These are phyloP conservation scores for Aphanomyces euteiches DNA, from an alignment of 352 stramenopile species.

Conservation along the genomic window DNA sequence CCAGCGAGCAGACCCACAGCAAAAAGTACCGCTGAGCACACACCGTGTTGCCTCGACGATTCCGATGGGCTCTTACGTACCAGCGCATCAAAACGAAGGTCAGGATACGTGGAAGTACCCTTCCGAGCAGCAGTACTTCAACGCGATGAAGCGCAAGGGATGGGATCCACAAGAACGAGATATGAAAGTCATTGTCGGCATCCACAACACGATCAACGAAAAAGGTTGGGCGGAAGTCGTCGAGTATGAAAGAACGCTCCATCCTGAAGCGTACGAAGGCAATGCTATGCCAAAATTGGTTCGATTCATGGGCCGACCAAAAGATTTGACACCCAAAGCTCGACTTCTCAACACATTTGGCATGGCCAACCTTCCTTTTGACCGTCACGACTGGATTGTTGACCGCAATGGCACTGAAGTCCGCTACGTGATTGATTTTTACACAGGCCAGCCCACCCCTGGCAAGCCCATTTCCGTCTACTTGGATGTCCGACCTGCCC, in stretches of 20 bases:
- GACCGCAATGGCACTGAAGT: slow-evolving; percentile 88
- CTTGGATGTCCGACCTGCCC: slow-evolving; percentile 94
- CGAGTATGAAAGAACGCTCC: slow-evolving; percentile 83
- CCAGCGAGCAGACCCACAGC: slow-evolving; percentile 1
- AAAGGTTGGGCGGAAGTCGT: slow-evolving; percentile 92
- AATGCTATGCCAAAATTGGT: slow-evolving; percentile 75
- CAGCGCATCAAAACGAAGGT: slow-evolving; percentile 50
- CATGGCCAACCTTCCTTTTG: slow-evolving; percentile 92
- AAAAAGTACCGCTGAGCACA: slow-evolving; percentile 52
- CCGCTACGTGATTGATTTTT: slow-evolving; percentile 99
- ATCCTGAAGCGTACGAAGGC: slow-evolving; percentile 28
- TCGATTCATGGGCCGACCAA: slow-evolving; percentile 93
- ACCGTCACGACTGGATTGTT: slow-evolving; percentile 98
- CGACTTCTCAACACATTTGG: slow-evolving; percentile 73
- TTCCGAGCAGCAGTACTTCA: slow-evolving; percentile 97
- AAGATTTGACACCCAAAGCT: slow-evolving; percentile 93
- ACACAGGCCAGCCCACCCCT: slow-evolving; percentile 88
- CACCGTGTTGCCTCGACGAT: slow-evolving; percentile 91
- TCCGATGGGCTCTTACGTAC: slow-evolving; percentile 88
- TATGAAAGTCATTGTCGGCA: slow-evolving; percentile 95
- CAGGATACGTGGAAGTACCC: slow-evolving; percentile 94
- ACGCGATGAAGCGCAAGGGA: slow-evolving; percentile 96
- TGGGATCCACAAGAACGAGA: slow-evolving; percentile 88
- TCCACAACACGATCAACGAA: slow-evolving; percentile 98
- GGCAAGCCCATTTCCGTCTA: slow-evolving; percentile 88